Conservation (phyloP, 371 early-diverging fungal genomes). For the Dinochytrium kinnereticum region DNA sequence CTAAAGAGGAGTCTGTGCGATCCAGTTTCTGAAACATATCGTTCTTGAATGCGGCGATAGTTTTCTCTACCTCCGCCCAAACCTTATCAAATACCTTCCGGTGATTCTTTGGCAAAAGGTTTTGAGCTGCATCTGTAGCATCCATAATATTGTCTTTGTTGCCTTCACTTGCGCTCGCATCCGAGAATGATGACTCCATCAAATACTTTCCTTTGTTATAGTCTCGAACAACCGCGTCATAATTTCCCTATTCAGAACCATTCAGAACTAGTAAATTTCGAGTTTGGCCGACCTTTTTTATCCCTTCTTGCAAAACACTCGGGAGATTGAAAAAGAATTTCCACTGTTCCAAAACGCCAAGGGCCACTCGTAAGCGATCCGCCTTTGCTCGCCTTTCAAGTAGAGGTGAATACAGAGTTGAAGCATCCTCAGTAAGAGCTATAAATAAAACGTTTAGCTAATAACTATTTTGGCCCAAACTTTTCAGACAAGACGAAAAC, state of each 20-base stretch:
- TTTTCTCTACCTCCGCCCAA: conserved; percentile 89
- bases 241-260: conserved; percentile 65
- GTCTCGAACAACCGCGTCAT: conserved; percentile 91
- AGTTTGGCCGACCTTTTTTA: conserved; percentile 64
- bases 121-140: conserved; percentile 12
- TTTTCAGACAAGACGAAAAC: conserved; percentile 62
- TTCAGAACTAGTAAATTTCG: conserved; percentile 1
- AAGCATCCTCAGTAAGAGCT: conserved; percentile 74
- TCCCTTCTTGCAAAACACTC: conserved; percentile 78
- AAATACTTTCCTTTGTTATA: conserved; percentile 85
- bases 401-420: conserved; percentile 86
- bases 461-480: conserved; percentile 19
- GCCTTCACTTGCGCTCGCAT: conserved; percentile 20
- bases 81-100: conserved; percentile 90
- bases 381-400: conserved; percentile 82
- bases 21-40: conserved; percentile 76
- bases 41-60: conserved; percentile 73
- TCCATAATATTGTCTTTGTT: conserved; percentile 30
- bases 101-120: conserved; percentile 57
- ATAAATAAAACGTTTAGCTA: conserved; percentile 45
- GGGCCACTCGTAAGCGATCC: conserved; percentile 88
- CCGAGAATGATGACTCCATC: conserved; percentile 54
- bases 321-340: conserved; percentile 95
- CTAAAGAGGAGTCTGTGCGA: conserved; percentile 81
- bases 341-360: conserved; percentile 88